These are phyloP conservation scores for Arthrobotrys iridis DNA, from an alignment of 2,329 filamentous ascomycete genomes.

Conservation along the genomic window DNA sequence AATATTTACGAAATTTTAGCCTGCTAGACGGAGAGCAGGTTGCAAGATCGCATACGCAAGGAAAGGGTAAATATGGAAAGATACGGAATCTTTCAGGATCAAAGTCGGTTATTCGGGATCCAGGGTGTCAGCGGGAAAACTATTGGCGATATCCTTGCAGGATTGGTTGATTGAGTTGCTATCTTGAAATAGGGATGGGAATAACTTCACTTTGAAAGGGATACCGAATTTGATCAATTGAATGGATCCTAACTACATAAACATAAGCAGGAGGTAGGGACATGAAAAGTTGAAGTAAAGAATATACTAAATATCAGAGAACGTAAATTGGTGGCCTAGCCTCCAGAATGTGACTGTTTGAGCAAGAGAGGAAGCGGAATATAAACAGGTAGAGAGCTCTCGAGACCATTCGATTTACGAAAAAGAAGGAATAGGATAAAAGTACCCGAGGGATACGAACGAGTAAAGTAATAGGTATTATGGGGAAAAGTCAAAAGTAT, in stretches of 20 bases:
- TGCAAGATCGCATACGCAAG: background rate
- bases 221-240: no score
- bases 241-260: no score
- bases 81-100: conserved; percentile 2
- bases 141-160: background rate
- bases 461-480: background rate
- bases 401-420: background rate
- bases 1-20: no score
- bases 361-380: background rate
- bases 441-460: conserved; percentile 8
- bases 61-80: background rate
- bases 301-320: no score
- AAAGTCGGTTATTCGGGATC: background rate
- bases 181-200: background rate
- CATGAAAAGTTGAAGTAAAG: no score
- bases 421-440: conserved; percentile 30
- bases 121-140: background rate
- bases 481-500: background rate
- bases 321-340: no score
- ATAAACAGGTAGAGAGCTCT: background rate
- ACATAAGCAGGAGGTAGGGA: no score
- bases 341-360: background rate
- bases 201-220: background rate
- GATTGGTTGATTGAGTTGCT: background rate
- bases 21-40: background rate